Base-by-base conservation (phyloP, 345 rosid species). In the Mangifera indica region DNA sequence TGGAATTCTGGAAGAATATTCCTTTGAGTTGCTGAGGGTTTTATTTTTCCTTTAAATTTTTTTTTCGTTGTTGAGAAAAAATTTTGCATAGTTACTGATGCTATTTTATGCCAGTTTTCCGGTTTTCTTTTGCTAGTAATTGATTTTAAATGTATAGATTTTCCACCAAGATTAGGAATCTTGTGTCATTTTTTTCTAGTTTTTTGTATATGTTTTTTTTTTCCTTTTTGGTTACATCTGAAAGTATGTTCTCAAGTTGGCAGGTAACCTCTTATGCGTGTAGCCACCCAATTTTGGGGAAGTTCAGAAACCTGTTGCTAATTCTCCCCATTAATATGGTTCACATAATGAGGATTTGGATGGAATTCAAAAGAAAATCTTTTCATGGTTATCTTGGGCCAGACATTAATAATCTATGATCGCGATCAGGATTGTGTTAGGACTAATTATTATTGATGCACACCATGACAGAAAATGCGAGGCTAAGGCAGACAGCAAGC, bases 211-310 rank as follows among this genome's bases (percentile, higher is more conserved):
- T 13, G 7, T 5, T 53, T 44, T 63, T 29, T 29, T 45, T 44
- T 21, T 24, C 29, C 14, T n/a, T n/a, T n/a, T n/a, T n/a, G n/a
- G n/a, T 63, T 29, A 63, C 54, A 45, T 63, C 67, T 46, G 45
- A 63, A 63, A 42, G 34, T 6, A 44, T 44, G 53, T 63, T 45
- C 2, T 45, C 15, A 21, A 45, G 20, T 63, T 63, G 2, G n/a
- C 15, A 32, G 21, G 44, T 63, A 52, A 18, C 15, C 21, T 62
- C 51, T 37, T 18, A 62, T 62, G 29, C n/a, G 7, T 22, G 22
- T 49, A 4, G 18, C 53, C 0, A 18, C 29, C 18, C 24, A 1
- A 29, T 45, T 24, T 15, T 44, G 0, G 37, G 63, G 24, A 44
- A 44, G 49, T 63, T 63, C 34, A 21, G 18, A 10, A 24, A 42